phyloP scores from a whole-genome alignment of 2,329 filamentous ascomycete species.

The Pyricularia sp. region DNA sequence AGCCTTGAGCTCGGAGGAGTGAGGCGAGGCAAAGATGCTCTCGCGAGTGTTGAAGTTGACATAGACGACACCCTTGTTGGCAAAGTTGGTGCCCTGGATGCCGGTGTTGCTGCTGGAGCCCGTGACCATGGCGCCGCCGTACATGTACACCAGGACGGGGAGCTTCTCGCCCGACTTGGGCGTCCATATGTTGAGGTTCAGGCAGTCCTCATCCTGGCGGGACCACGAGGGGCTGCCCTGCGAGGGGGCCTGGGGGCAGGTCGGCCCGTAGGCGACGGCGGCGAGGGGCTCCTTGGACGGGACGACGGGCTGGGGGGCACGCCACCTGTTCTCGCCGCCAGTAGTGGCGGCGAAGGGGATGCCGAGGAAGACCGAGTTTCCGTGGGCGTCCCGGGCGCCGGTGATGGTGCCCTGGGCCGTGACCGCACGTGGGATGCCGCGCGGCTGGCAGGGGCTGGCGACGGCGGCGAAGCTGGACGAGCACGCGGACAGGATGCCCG shows the following conservation, averaged over 20 bases:
- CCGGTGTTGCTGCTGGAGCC: not conserved
- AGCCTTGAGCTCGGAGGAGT: not conserved
- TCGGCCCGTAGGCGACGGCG: slow-evolving; percentile 1
- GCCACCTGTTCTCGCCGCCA: slow-evolving; percentile 3
- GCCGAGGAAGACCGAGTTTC: slow-evolving; percentile 2
- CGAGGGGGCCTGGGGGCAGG: not conserved
- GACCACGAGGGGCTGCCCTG: not conserved
- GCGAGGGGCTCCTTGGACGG: not conserved
- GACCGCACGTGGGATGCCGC: not conserved
- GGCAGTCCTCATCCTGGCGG: slow-evolving; percentile 1
- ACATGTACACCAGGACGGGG: slow-evolving; percentile 3
- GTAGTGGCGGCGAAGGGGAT: slow-evolving; percentile 1
- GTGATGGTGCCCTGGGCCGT: slow-evolving; percentile 1
- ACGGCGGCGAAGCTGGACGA: not conserved
- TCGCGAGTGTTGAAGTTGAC: slow-evolving; percentile 3
- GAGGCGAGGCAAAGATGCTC: slow-evolving; percentile 3
- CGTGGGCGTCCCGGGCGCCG: not conserved
- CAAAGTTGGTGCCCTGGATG: not conserved
- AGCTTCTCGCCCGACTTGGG: not conserved
- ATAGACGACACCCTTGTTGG: slow-evolving; percentile 1
- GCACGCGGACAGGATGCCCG: not conserved
- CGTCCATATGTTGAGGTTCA: slow-evolving; percentile 2
- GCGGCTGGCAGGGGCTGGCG: not conserved
- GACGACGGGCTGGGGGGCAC: not conserved
- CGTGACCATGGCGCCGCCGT: slow-evolving; percentile 4